phyloP scores from a whole-genome alignment of 768 basidiomycete species.

The Suillus ampliporus region DNA sequence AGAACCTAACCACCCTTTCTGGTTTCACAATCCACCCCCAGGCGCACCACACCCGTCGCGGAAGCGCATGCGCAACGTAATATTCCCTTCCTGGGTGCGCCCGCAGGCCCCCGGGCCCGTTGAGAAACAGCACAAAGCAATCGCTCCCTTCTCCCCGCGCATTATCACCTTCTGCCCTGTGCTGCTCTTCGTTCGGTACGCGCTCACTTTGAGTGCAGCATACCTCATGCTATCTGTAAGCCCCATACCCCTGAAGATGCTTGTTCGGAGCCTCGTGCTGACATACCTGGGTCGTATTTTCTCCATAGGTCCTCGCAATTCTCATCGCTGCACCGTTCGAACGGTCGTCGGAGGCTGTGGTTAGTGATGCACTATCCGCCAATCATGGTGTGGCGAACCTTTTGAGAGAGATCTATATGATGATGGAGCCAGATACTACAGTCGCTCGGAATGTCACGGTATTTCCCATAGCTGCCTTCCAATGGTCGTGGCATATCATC shows the following conservation, averaged over 20 bases:
- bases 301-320: background rate
- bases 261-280: background rate
- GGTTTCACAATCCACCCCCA: background rate
- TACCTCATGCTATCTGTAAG: conserved; percentile 6
- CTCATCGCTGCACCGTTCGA: conserved; percentile 1
- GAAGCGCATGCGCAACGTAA: background rate
- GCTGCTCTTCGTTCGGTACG: background rate
- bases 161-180: conserved; percentile 7
- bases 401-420: background rate
- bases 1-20: background rate
- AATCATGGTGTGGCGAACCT: background rate
- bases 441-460: background rate
- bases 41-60: background rate
- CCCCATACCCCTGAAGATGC: background rate
- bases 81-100: background rate
- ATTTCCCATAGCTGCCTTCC: background rate
- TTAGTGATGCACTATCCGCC: background rate
- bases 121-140: background rate
- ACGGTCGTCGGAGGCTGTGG: background rate
- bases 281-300: background rate
- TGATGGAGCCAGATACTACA: background rate
- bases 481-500: background rate
- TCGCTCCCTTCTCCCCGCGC: conserved; percentile 1
- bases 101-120: background rate
- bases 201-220: conserved; percentile 1